phyloP scores from a whole-genome alignment of 768 basidiomycete genomes.

The Russula brevipes region DNA sequence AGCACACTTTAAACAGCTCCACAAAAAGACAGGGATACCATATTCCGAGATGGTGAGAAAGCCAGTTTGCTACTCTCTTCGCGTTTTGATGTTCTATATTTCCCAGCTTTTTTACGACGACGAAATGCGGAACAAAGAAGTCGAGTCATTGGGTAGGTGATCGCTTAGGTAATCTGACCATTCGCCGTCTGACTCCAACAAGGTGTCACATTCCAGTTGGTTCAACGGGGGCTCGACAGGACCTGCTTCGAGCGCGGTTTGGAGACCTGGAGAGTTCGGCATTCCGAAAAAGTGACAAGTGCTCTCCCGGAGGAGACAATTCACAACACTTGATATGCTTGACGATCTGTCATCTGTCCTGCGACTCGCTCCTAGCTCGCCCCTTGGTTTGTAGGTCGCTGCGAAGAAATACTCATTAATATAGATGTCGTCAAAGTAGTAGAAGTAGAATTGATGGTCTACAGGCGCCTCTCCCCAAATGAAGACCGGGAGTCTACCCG shows the following conservation, averaged over 20 bases:
- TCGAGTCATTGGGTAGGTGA: conserved; percentile 39
- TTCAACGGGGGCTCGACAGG: conserved; percentile 54
- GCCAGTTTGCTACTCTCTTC: neutral
- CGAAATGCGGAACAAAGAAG: conserved; percentile 15
- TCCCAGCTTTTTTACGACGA: conserved; percentile 17
- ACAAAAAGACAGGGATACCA: conserved; percentile 67
- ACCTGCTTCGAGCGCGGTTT: conserved; percentile 69
- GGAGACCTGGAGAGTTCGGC: conserved; percentile 57
- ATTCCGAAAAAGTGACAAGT: conserved; percentile 26
- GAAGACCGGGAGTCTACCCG: no score
- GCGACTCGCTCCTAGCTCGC: neutral
- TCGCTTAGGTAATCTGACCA: neutral
- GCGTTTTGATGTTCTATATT: neutral
- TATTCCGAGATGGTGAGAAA: conserved; percentile 70
- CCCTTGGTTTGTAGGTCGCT: neutral
- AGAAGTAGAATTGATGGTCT: neutral
- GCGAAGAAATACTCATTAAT: neutral
- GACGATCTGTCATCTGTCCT: neutral
- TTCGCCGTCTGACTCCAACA: neutral
- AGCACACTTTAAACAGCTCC: conserved; percentile 33
- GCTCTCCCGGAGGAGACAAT: neutral
- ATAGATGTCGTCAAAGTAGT: neutral
- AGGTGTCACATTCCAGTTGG: conserved; percentile 84
- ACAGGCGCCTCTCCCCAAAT: neutral
- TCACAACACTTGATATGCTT: neutral